Evolutionary conservation across 441 rosid species (phyloP), one percentile per base, ranked within the genome.

Genomic region (Adansonia grandidieri): DNA sequence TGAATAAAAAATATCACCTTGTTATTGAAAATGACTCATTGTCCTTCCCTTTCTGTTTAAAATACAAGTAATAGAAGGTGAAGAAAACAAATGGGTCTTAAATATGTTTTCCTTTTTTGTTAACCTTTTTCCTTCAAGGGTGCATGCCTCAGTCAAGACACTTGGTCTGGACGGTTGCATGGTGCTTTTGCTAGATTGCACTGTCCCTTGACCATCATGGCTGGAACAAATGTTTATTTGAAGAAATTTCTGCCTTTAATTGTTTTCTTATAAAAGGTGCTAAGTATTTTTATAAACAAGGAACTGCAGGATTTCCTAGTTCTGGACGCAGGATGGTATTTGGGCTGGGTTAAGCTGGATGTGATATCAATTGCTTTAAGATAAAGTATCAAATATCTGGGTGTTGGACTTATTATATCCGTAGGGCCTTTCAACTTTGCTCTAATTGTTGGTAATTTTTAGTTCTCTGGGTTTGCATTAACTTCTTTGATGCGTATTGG

Each of bases 311-410:
- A 44, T 19, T 67, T 45, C 54, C 73, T 45, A 47, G 74, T 50
- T 51, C 42, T 70, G 22, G 44, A 9, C 19, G 8, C 47, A 54
- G 50, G 71, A 42, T 40, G 61, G 75, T 53, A 2, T 50, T 14
- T 17, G 50, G 13, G 47, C 20, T 65, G 37, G 50, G 50, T 65
- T 65, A 54, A 67, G 72, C 37, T 67, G 72, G 19, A 45, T 67
- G 54, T 67, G 32, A 67, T 67, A 44, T 19, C 8, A 44, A 44
- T 6, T 44, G 71, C 53, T 71, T 71, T 71, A 71, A 53, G 61
- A 51, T 51, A 28, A 71, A 51, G 45, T 51, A 28, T 71, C 75
- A 9, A 71, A 66, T 53, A 20, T 20, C 62, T 45, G 42, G 58
- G 20, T 48, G 48, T 69, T 69, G 57, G 48, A 22, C 11, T 48